Percentiles rank a stretch among this genome's conserved stretches.
Evolutionary conservation across 2,329 filamentous ascomycete species (phyloP).

Genomic region (Fusarium verrucosum): DNA sequence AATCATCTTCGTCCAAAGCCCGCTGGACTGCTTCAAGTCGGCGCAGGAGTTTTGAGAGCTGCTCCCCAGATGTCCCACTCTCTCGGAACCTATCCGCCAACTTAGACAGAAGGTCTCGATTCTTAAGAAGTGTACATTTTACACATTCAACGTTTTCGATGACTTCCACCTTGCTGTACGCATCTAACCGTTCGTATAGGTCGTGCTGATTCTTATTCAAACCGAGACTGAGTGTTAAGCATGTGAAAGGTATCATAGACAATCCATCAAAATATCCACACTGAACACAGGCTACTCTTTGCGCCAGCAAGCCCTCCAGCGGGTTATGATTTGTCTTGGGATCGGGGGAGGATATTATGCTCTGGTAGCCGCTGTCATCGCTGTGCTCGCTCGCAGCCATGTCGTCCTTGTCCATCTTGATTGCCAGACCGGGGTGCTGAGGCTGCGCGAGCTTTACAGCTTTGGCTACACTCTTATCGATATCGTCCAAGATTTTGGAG

Average conservation of each 20-base stretch:
- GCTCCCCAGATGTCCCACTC: slow-evolving; percentile 54
- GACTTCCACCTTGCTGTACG: slow-evolving; percentile 83
- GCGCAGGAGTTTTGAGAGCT: slow-evolving; percentile 59
- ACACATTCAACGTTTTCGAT: slow-evolving; percentile 92
- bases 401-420: slow-evolving; percentile 54
- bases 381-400: slow-evolving; percentile 59
- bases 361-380: slow-evolving; percentile 67
- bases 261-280: slow-evolving; percentile 91
- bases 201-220: slow-evolving; percentile 69
- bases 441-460: slow-evolving; percentile 49
- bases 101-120: slow-evolving; percentile 57
- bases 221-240: slow-evolving; percentile 85
- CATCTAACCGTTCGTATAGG: slow-evolving; percentile 80
- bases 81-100: slow-evolving; percentile 56
- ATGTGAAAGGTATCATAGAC: slow-evolving; percentile 93
- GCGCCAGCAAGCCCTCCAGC: slow-evolving; percentile 85
- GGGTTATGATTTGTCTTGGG: slow-evolving; percentile 70
- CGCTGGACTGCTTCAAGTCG: slow-evolving; percentile 73
- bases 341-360: slow-evolving; percentile 51
- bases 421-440: slow-evolving; percentile 52
- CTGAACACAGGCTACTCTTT: slow-evolving; percentile 84
- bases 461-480: slow-evolving; percentile 78
- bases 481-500: slow-evolving; percentile 84
- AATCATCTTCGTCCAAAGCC: slow-evolving; percentile 82
- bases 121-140: slow-evolving; percentile 82